A percentile compares a stretch with the other conserved stretches of the same genome.
Evolutionary conservation across 1,139 yeast genomes (phyloP).

Genomic region (Yamadazyma triangularis): DNA sequence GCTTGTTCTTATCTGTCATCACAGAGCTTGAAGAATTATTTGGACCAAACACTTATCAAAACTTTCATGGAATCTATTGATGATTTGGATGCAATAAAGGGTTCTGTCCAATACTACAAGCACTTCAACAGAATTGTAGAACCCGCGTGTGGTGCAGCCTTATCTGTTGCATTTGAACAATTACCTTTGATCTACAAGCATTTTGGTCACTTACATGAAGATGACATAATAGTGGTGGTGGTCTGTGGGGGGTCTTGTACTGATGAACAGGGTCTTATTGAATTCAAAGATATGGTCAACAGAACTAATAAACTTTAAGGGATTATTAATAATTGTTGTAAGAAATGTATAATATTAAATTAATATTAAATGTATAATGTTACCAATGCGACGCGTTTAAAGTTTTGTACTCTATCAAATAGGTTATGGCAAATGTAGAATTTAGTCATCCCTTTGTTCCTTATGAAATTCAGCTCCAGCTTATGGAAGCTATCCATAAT

Average conservation of each 20-base stretch:
- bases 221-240: conserved; percentile 32
- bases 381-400: too few species aligned
- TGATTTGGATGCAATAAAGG: conserved; percentile 33
- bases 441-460: conserved; percentile 81
- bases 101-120: conserved; percentile 22
- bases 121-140: conserved; percentile 25
- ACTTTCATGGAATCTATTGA: conserved; percentile 26
- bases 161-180: conserved; percentile 22
- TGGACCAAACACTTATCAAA: conserved; percentile 10
- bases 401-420: too few species aligned
- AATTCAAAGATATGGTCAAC: conserved; percentile 9
- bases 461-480: conserved; percentile 68
- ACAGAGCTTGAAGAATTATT: conserved; percentile 23
- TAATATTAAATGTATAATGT: too few species aligned
- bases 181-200: conserved; percentile 16
- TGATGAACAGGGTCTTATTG: conserved; percentile 15
- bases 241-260: conserved; percentile 41
- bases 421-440: conserved; percentile 4
- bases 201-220: conserved; percentile 19
- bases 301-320: not conserved
- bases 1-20: conserved; percentile 36
- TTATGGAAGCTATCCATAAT: conserved; percentile 72
- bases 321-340: too few species aligned
- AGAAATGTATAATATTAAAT: too few species aligned
- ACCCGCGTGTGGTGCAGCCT: conserved; percentile 43